These are phyloP conservation scores for Neurospora sp. DNA, from an alignment of 495 filamentous ascomycete genomes.

Conservation along the genomic window DNA sequence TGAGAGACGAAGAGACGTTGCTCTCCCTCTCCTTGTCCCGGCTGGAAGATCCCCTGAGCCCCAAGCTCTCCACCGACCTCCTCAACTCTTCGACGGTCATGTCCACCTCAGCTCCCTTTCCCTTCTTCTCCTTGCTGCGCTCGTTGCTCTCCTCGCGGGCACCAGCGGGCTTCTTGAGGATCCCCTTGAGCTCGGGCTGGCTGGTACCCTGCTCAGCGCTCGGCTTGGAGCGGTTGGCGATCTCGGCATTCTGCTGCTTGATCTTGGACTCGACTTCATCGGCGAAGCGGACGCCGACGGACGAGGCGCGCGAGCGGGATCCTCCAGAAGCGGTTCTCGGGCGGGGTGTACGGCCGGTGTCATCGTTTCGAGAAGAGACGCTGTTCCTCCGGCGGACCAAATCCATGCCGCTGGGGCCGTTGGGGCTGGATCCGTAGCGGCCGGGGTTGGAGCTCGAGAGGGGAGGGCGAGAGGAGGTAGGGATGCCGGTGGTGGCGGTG, in stretches of 20 bases:
- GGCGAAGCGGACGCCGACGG: conserved; percentile 17
- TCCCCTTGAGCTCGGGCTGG: conserved; percentile 14
- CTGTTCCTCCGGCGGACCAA: background rate
- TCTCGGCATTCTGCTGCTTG: conserved; percentile 25
- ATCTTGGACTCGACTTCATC: conserved; percentile 19
- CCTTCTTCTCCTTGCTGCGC: conserved; percentile 3
- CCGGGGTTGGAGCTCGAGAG: background rate
- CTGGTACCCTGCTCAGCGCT: conserved; percentile 1
- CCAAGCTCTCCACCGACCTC: conserved; percentile 18
- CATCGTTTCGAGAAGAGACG: background rate
- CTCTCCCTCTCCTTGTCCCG: conserved; percentile 1
- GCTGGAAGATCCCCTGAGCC: conserved; percentile 4
- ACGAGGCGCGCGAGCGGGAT: background rate
- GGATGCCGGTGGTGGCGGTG: background rate
- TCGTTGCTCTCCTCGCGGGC: background rate
- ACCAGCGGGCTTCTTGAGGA: conserved; percentile 18
- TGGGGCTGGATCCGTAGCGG: background rate
- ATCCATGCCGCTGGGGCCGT: background rate
- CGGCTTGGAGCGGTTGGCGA: conserved; percentile 22
- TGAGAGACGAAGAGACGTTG: conserved; percentile 1
- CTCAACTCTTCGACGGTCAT: conserved; percentile 13
- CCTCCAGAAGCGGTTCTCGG: conserved; percentile 9
- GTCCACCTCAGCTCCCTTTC: conserved; percentile 4
- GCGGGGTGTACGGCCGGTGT: conserved; percentile 4
- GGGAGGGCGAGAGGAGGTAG: background rate